Conservation (phyloP, 1,139 yeast genomes). For the Hyphopichia khmerensis region DNA sequence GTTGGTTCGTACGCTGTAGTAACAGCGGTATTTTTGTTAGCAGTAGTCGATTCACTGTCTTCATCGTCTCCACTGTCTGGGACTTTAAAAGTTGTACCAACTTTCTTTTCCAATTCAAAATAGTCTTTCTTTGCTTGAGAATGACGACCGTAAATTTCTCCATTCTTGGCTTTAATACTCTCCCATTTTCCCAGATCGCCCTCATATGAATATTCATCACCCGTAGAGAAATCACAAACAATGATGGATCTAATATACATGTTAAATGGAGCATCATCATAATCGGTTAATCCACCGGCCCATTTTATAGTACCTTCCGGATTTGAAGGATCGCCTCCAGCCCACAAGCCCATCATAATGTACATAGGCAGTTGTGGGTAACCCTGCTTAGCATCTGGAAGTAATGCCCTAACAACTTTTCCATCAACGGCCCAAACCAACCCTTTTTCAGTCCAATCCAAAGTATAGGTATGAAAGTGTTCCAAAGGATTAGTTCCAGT, state of each 20-base stretch:
- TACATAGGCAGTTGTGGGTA: slow-evolving; percentile 82
- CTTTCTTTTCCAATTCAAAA: slow-evolving; percentile 7
- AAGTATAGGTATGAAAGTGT: slow-evolving; percentile 69
- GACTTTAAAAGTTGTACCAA: neutral
- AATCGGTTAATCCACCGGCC: slow-evolving; percentile 84
- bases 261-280: slow-evolving; percentile 61
- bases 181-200: slow-evolving; percentile 67
- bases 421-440: slow-evolving; percentile 68
- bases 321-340: slow-evolving; percentile 74
- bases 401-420: slow-evolving; percentile 52
- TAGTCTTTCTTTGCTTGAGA: slow-evolving; percentile 51
- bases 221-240: slow-evolving; percentile 80
- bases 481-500: slow-evolving; percentile 48
- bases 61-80: neutral
- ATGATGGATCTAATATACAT: slow-evolving; percentile 62
- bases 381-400: slow-evolving; percentile 54
- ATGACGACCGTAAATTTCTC: slow-evolving; percentile 62
- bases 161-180: slow-evolving; percentile 64
- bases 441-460: slow-evolving; percentile 73
- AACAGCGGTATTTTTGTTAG: neutral
- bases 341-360: slow-evolving; percentile 70
- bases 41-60: neutral
- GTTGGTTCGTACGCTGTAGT: neutral
- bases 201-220: slow-evolving; percentile 61
- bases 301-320: slow-evolving; percentile 72